Percentiles rank a stretch among this genome's conserved stretches.
Evolutionary conservation across 345 rosid genomes (phyloP).

Genomic region (Fremontodendron californicum): DNA sequence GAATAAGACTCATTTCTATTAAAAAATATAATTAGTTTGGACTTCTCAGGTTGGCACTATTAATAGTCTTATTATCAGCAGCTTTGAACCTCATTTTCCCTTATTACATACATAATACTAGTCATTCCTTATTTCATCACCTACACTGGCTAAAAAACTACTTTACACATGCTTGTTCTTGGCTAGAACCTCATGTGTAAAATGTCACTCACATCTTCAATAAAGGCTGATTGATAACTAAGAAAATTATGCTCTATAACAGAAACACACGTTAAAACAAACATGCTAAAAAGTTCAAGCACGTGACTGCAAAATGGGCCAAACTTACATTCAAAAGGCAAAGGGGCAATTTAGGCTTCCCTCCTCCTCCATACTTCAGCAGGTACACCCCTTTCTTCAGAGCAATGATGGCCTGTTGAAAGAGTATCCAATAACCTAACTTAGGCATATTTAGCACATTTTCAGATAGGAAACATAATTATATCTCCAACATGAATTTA

Average conservation of each 20-base stretch:
- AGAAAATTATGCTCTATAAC: neutral
- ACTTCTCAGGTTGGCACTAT: neutral
- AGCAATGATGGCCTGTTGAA: conserved; percentile 86
- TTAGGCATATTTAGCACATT: conserved; percentile 24
- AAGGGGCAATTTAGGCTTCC: conserved; percentile 98
- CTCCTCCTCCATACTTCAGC: conserved; percentile 96
- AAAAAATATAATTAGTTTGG: neutral
- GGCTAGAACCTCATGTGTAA: neutral
- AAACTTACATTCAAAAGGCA: conserved; percentile 83
- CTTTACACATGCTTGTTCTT: neutral
- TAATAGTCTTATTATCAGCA: neutral
- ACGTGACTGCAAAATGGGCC: neutral
- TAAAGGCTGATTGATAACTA: neutral
- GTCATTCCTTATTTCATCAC: neutral
- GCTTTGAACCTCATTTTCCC: neutral
- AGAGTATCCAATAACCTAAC: conserved; percentile 31
- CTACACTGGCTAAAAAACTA: neutral
- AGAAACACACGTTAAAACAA: neutral
- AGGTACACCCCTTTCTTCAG: conserved; percentile 87
- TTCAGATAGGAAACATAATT: conserved; percentile 2
- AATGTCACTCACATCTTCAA: neutral
- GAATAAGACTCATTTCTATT: neutral
- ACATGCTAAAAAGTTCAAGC: neutral
- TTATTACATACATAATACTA: neutral
- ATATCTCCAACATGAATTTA: conserved; percentile 7